Conservation (phyloP, 352 stramenopile species). For the Phytophthora sojae region DNA sequence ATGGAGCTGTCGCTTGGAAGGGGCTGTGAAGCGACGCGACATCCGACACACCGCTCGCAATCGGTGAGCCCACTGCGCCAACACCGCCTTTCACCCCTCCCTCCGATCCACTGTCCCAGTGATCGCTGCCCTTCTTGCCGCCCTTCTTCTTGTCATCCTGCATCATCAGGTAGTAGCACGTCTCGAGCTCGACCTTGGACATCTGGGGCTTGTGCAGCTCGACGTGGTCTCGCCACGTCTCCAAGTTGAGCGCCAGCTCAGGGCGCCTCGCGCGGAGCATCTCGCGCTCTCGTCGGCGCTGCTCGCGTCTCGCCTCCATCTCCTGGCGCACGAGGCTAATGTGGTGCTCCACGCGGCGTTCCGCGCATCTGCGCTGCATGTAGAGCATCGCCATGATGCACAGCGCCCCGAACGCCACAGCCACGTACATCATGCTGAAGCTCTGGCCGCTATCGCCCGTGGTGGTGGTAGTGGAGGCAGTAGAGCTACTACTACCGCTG, state of each 20-base stretch:
- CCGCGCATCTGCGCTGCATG: conserved; percentile 46
- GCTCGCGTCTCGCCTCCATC: conserved; percentile 26
- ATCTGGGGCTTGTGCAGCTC: conserved; percentile 47
- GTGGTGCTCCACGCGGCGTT: conserved; percentile 33
- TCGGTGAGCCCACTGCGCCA: conserved; percentile 21
- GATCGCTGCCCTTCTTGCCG: conserved; percentile 15
- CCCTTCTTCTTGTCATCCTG: conserved; percentile 34
- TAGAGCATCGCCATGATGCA: conserved; percentile 50
- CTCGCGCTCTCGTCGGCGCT: conserved; percentile 32
- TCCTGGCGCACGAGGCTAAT: conserved; percentile 34
- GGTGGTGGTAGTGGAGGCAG: not conserved
- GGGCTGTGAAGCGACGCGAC: conserved; percentile 17
- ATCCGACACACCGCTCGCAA: conserved; percentile 19
- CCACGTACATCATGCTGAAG: conserved; percentile 42
- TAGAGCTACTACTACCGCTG: conserved; percentile 11
- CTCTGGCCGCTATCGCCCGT: conserved; percentile 10
- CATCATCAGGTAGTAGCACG: conserved; percentile 48
- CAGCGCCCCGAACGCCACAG: conserved; percentile 37
- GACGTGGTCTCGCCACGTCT: conserved; percentile 43
- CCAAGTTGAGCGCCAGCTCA: conserved; percentile 38
- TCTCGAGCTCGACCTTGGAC: conserved; percentile 45
- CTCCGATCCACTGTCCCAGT: conserved; percentile 19
- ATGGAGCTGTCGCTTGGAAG: conserved; percentile 13
- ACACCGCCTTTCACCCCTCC: conserved; percentile 19
- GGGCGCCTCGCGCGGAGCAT: conserved; percentile 37